These are phyloP conservation scores for Malus hybrid DNA, from an alignment of 331 rosid genomes.

Conservation along the genomic window DNA sequence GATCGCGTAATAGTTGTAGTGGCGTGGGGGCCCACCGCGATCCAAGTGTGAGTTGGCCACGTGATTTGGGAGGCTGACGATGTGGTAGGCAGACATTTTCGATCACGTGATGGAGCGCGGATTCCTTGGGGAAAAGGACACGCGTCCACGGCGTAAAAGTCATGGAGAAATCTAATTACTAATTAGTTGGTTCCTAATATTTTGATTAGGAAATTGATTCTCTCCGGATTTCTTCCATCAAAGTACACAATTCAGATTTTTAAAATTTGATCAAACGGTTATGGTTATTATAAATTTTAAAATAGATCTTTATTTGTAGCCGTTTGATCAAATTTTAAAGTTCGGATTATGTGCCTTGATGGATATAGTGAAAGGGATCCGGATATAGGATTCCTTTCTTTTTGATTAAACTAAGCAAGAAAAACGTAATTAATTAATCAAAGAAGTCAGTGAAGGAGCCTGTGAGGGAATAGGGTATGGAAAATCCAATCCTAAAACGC, in stretches of 20 bases:
- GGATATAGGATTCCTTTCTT: no score
- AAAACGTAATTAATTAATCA: not conserved
- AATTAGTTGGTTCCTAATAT: not conserved
- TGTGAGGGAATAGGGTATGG: not conserved
- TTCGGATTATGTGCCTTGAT: no score
- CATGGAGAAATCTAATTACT: not conserved
- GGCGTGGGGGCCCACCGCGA: conserved; percentile 29
- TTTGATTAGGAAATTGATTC: no score
- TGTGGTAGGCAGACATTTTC: conserved; percentile 38
- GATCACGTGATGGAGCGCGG: conserved; percentile 76
- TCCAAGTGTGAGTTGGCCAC: conserved; percentile 78
- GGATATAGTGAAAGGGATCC: no score
- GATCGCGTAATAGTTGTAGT: conserved; percentile 16
- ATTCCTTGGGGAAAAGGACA: conserved; percentile 25
- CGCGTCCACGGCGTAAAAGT: conserved; percentile 6
- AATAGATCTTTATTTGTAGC: rapidly evolving
- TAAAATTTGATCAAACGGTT: no score
- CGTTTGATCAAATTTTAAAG: rapidly evolving
- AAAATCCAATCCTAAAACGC: not conserved
- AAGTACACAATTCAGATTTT: no score
- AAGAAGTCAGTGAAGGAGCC: not conserved
- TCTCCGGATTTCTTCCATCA: no score
- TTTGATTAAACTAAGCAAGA: not conserved
- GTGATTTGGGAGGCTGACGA: conserved; percentile 46
- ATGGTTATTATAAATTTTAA: no score